These are phyloP conservation scores for Fusarium tjaetaba DNA, from an alignment of 2,329 filamentous ascomycete species.

Conservation along the genomic window DNA sequence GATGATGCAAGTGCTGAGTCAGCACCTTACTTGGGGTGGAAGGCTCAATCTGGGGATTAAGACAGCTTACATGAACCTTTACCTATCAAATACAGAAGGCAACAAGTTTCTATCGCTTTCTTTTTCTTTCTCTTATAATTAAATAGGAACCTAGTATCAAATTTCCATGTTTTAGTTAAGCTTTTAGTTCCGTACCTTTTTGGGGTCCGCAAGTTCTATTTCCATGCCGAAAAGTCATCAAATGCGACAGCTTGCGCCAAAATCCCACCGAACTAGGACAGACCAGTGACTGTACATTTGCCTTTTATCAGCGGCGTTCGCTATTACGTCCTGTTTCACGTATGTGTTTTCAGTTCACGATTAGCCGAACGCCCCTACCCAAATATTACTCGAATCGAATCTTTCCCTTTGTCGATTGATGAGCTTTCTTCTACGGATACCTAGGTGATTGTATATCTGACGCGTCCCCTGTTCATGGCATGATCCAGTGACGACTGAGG, in stretches of 20 bases:
- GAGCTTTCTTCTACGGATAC: neutral
- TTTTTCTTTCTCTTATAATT: neutral
- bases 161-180: neutral
- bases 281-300: neutral
- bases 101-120: neutral
- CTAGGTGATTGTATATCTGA: neutral
- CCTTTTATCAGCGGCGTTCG: neutral
- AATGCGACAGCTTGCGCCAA: neutral
- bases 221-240: neutral
- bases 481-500: neutral
- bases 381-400: neutral
- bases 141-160: neutral
- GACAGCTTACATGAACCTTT: neutral
- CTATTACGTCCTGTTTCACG: neutral
- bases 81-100: neutral
- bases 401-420: neutral
- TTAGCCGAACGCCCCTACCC: neutral
- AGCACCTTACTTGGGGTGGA: neutral
- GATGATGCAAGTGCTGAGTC: slow-evolving; percentile 6
- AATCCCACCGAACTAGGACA: neutral
- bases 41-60: neutral
- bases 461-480: neutral
- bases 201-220: neutral
- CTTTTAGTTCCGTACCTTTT: neutral
- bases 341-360: neutral